These are phyloP conservation scores for Candida tunisiensis DNA, from an alignment of 1,139 yeast genomes.

Conservation along the genomic window DNA sequence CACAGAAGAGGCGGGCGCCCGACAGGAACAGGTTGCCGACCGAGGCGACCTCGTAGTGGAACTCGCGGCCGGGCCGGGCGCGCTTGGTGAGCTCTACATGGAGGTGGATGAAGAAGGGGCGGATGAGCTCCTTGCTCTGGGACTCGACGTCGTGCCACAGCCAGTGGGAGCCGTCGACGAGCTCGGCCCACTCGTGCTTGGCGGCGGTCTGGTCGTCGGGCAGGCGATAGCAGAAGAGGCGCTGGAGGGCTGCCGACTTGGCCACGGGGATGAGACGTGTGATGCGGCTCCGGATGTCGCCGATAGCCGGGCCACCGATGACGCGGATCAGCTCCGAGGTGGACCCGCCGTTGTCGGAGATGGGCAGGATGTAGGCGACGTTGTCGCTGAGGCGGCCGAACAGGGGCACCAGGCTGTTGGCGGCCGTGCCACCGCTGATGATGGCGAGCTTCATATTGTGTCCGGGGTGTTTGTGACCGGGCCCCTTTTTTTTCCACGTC, in stretches of 20 bases:
- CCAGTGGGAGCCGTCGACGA: constrained; percentile 65
- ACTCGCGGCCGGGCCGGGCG: constrained; percentile 37
- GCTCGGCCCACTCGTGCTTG: constrained; percentile 52
- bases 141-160: constrained; percentile 49
- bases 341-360: constrained; percentile 90
- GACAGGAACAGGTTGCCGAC: constrained; percentile 75
- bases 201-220: constrained; percentile 37
- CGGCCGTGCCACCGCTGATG: constrained; percentile 64
- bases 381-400: constrained; percentile 25
- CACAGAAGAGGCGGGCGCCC: constrained; percentile 68
- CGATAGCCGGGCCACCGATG: constrained; percentile 90
- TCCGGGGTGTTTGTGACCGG: no score
- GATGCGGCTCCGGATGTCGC: constrained; percentile 73
- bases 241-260: constrained; percentile 21
- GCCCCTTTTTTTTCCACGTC: no score
- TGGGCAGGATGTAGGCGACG: constrained; percentile 58
- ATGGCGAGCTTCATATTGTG: constrained; percentile 12
- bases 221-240: constrained; percentile 44
- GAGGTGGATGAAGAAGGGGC: constrained; percentile 65
- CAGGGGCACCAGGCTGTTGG: constrained; percentile 40
- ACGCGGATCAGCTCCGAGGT: constrained; percentile 83
- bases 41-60: constrained; percentile 63
- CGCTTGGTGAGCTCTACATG: constrained; percentile 64
- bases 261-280: constrained; percentile 44
- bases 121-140: constrained; percentile 53